Percentiles rank a stretch among this genome's conserved stretches.
Evolutionary conservation across 495 filamentous ascomycete species (phyloP).

Genomic region (Jackrogersella multiformis): DNA sequence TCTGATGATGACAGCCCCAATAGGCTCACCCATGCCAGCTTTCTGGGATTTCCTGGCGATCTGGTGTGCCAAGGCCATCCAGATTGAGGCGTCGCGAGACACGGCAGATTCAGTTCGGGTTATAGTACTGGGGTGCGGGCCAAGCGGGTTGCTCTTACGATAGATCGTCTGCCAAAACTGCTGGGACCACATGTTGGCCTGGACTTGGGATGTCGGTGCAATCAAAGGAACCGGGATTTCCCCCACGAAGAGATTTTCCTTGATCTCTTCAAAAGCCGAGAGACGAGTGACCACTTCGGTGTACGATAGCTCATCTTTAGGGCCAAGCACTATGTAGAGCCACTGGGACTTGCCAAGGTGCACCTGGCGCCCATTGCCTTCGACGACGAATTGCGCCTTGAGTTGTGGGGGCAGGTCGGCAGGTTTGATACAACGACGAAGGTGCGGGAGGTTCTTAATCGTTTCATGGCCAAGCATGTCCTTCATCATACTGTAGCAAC

Average conservation of each 20-base stretch:
- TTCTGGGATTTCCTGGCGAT: conserved; percentile 66
- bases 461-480: conserved; percentile 39
- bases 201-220: conserved; percentile 75
- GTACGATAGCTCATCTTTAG: conserved; percentile 50
- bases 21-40: conserved; percentile 68
- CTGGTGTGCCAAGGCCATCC: conserved; percentile 73
- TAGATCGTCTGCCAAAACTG: conserved; percentile 90
- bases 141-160: conserved; percentile 80
- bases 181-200: conserved; percentile 79
- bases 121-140: conserved; percentile 73
- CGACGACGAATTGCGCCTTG: conserved; percentile 59
- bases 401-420: conserved; percentile 69
- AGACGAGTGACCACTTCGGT: conserved; percentile 51
- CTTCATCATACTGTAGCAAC: conserved; percentile 30
- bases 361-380: conserved; percentile 53
- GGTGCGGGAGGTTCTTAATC: conserved; percentile 74
- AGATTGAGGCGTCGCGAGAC: conserved; percentile 61
- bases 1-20: conserved; percentile 88
- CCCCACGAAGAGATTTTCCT: conserved; percentile 59
- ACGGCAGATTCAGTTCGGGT: conserved; percentile 66
- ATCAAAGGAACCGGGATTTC: conserved; percentile 74
- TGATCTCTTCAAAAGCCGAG: conserved; percentile 48
- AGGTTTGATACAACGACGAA: conserved; percentile 81
- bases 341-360: conserved; percentile 58
- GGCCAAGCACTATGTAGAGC: conserved; percentile 60